Percentiles rank a stretch among this genome's conserved stretches.
These are phyloP conservation scores for Anacardium occidentale DNA, from an alignment of 345 rosid genomes.

Conservation along the genomic window DNA sequence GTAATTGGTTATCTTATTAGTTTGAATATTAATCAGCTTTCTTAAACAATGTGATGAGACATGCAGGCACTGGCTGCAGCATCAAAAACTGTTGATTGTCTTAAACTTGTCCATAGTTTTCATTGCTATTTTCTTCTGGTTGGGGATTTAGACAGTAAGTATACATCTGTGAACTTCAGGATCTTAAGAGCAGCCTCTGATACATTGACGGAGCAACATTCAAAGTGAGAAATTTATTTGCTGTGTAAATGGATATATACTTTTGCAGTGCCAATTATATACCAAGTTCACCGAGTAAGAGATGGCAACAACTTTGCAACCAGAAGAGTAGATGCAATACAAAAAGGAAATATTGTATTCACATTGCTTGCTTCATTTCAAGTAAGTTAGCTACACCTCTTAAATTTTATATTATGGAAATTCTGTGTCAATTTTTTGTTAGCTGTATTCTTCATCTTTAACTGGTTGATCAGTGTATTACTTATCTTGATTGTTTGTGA, in stretches of 20 bases:
- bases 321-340: conserved; percentile 88
- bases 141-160: conserved; percentile 84
- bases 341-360: conserved; percentile 79
- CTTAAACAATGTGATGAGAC: conserved; percentile 18
- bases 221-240: conserved; percentile 5
- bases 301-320: conserved; percentile 94
- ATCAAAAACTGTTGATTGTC: conserved; percentile 91
- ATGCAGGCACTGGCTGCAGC: conserved; percentile 96
- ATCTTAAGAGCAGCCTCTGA: not conserved
- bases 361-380: conserved; percentile 87
- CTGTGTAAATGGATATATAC: conserved; percentile 6
- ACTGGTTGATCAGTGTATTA: not conserved
- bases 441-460: not conserved
- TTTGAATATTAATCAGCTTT: conserved; percentile 14
- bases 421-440: not conserved
- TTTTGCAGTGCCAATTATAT: conserved; percentile 77
- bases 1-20: conserved; percentile 1
- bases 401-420: conserved; percentile 9
- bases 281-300: conserved; percentile 76
- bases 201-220: not conserved
- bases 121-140: conserved; percentile 87
- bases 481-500: conserved; percentile 2
- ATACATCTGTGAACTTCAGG: conserved; percentile 7
- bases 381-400: conserved; percentile 37
- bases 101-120: conserved; percentile 84